These are phyloP conservation scores for Apiospora aurea DNA, from an alignment of 2,329 filamentous ascomycete species.

Conservation along the genomic window DNA sequence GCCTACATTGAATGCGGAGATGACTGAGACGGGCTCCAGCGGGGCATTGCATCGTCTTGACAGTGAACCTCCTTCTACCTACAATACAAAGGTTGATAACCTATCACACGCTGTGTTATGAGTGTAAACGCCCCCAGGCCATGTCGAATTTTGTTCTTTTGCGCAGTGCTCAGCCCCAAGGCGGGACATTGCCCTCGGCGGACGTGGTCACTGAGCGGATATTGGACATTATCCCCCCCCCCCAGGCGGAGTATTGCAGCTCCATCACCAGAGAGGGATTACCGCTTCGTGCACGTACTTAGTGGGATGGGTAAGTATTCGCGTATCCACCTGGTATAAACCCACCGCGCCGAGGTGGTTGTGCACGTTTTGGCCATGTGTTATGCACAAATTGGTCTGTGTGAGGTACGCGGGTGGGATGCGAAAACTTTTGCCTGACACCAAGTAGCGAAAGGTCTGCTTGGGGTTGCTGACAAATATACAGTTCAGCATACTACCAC, in stretches of 20 bases:
- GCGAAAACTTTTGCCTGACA: too few species aligned
- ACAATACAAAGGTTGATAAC: neutral
- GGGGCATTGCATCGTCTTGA: neutral
- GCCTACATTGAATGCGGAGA: conserved; percentile 3
- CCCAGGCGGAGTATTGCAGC: neutral
- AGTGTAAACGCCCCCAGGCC: neutral
- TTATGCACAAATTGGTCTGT: too few species aligned
- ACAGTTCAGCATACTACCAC: conserved; percentile 16
- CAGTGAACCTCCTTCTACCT: neutral
- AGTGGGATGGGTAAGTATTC: too few species aligned
- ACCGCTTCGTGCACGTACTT: too few species aligned
- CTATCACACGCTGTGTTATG: neutral
- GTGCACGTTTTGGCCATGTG: too few species aligned
- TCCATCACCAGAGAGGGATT: neutral
- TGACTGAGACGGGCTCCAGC: conserved; percentile 5
- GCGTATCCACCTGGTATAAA: too few species aligned
- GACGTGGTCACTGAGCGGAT: neutral
- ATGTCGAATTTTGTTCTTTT: too few species aligned
- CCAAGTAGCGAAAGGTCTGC: neutral
- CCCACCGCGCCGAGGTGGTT: too few species aligned
- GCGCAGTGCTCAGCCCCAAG: neutral
- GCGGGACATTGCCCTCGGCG: neutral
- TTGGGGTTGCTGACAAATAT: conserved; percentile 5
- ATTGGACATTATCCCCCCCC: neutral
- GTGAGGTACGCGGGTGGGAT: too few species aligned